Conservation (phyloP, 306 rosid genomes). For the Lotus japonicus region DNA sequence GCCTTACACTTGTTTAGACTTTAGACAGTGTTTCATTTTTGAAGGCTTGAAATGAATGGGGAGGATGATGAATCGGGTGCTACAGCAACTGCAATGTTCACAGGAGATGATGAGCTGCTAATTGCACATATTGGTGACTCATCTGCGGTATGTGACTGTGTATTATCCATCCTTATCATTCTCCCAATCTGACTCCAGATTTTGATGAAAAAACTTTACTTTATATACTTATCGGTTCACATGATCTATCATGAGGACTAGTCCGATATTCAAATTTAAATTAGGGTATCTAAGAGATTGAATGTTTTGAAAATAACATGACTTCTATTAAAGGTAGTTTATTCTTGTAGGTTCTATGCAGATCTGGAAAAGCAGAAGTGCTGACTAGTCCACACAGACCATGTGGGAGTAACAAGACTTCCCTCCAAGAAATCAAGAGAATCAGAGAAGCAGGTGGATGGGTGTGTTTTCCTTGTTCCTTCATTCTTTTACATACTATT, state of each 20-base stretch:
- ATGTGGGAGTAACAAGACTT: conserved; percentile 69
- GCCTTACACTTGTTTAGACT: too few species aligned
- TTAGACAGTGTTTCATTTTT: conserved; percentile 58
- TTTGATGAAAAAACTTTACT: background rate
- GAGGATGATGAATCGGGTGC: conserved; percentile 83
- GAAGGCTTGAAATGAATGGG: conserved; percentile 75
- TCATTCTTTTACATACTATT: conserved; percentile 6
- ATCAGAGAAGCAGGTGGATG: conserved; percentile 99
- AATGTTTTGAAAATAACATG: background rate
- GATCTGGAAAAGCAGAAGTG: conserved; percentile 75
- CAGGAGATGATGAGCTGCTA: conserved; percentile 55
- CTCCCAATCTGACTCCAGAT: background rate
- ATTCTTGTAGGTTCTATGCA: conserved; percentile 65
- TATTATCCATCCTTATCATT: background rate
- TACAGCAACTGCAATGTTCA: conserved; percentile 72
- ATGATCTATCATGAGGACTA: background rate
- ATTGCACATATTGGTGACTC: conserved; percentile 92
- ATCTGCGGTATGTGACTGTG: conserved; percentile 51
- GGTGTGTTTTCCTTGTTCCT: conserved; percentile 85
- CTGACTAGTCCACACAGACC: conserved; percentile 91
- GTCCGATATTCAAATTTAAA: background rate
- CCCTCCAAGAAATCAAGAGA: conserved; percentile 89
- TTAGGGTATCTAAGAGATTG: conserved; percentile 10
- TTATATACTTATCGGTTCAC: background rate
- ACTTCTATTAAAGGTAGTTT: conserved; percentile 13